phyloP scores from a whole-genome alignment of 2,329 filamentous ascomycete species.

The Phyllosticta citrichinensis region DNA sequence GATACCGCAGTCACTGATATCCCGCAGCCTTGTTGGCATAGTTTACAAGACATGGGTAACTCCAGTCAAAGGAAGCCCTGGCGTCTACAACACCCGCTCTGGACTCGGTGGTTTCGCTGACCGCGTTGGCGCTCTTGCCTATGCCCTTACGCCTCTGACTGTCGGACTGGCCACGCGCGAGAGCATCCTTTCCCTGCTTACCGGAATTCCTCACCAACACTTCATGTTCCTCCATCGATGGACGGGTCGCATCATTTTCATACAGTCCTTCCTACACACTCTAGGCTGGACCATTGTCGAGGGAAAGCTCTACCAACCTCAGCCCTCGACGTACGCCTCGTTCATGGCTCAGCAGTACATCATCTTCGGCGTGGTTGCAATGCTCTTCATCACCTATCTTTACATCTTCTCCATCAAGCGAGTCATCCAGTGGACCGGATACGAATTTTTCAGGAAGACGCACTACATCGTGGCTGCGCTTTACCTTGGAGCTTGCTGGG shows the following conservation, averaged over 20 bases:
- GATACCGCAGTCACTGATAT: neutral
- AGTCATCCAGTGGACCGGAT: slow-evolving; percentile 57
- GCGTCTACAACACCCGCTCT: slow-evolving; percentile 53
- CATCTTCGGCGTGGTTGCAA: slow-evolving; percentile 62
- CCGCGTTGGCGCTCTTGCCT: slow-evolving; percentile 60
- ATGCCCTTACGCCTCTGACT: slow-evolving; percentile 62
- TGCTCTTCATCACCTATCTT: slow-evolving; percentile 52
- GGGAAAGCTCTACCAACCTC: slow-evolving; percentile 57
- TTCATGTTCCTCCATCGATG: slow-evolving; percentile 73
- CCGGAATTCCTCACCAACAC: slow-evolving; percentile 63
- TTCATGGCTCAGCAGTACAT: slow-evolving; percentile 60
- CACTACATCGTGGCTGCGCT: slow-evolving; percentile 65
- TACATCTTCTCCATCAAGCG: slow-evolving; percentile 49
- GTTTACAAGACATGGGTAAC: slow-evolving; percentile 60
- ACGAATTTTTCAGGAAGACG: slow-evolving; percentile 66
- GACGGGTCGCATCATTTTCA: slow-evolving; percentile 62
- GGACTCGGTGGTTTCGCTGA: slow-evolving; percentile 59
- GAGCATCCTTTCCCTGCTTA: slow-evolving; percentile 58
- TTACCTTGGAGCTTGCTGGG: slow-evolving; percentile 67
- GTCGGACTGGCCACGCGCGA: slow-evolving; percentile 59
- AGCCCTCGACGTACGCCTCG: slow-evolving; percentile 47
- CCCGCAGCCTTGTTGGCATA: slow-evolving; percentile 49
- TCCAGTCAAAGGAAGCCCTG: slow-evolving; percentile 47
- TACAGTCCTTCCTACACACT: slow-evolving; percentile 59
- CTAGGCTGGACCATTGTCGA: slow-evolving; percentile 62